Evolutionary conservation across 257 asterid species (phyloP), one percentile per base, ranked within the genome.

Genomic region (Mentha longifolia): DNA sequence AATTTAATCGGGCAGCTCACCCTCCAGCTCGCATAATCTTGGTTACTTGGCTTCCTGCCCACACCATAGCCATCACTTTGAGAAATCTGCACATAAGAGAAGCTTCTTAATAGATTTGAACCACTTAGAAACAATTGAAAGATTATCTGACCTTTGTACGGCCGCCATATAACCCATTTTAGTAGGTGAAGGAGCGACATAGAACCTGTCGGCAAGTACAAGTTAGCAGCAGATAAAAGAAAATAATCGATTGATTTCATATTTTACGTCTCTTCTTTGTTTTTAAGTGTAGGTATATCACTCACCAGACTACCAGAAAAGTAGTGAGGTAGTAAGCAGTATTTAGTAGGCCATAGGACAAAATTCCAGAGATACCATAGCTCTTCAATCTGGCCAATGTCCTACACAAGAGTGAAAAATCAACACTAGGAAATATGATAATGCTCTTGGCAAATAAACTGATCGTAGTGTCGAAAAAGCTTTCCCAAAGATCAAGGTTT

Each of bases 31-130:
- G 77, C n/a, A 81, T 43, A 71, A 91, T 84, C 84, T 93, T 93
- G 12, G 98, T 93, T 58, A 90, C 97, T 85, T 93, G 98, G 83
- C 98, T 93, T 64, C 98, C 96, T 59, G 98, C 98, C 98, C 97
- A 93, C 66, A 93, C 98, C 97, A 93, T 89, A 78, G 91, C 98
- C 92, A 93, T 74, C 78, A 91, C 82, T 79, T 91, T 93, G 57
- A 93, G 80, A 76, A 93, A 91, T 85, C 98, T 90, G 89, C 80
- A 83, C 74, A 88, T 47, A 28, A 30, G 20, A 14, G 12, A 33
- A 58, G 20, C 35, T 7, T 64, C 70, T 76, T 41, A 47, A 43
- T 52, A 74, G 22, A 70, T 51, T 65, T 58, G 62, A 62, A 73
- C 61, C 54, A 22, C 57, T 16, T 37, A 33, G 11, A 65, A 54